Evolutionary conservation across 257 asterid species (phyloP), one percentile per base, ranked within the genome.

Genomic region (Solanum chiquidenum): DNA sequence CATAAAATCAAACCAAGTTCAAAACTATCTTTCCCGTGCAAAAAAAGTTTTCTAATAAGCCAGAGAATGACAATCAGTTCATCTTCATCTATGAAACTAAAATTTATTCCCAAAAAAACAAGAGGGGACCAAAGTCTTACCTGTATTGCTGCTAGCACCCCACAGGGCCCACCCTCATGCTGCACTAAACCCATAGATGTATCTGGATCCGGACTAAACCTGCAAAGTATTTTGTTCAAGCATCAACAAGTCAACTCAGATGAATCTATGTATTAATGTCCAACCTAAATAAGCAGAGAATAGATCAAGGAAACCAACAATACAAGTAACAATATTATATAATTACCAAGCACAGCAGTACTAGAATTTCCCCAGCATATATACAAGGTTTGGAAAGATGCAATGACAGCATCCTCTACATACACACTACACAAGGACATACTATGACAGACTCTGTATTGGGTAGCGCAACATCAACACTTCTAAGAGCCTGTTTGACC

Each of bases 91-190:
- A 82, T 46, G 29, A 49, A 82, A 49, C 68, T 31, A 29, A 10
- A 52, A 29, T 49, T 18, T 49, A 52, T 49, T 82, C 44, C 69
- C 34, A 80, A 80, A 79, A 52, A 29, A 80, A 86, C 49, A 91
- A 68, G 86, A 82, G 68, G 23, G 87, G 90, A 87, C 86, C 84
- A 89, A 90, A 89, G 37, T 55, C 49, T 92, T 94, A 95, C 99
- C 91, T 97, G 99, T 91, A 97, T 93, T 74, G 99, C 98, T 76
- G 99, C 99, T 91, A 97, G 90, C 79, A 97, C 99, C 40, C 99
- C 99, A 91, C 99, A 97, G 35, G 99, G 99, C 86, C 99, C 99
- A 86, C 99, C 99, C 90, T 97, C 99, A 89, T 95, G 99, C 93
- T 97, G 99, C 88, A 97, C 99, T 49, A 97, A 91, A 86, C 99